Percentiles rank a stretch among this genome's conserved stretches.
Evolutionary conservation across 305 asterid genomes (phyloP).

Genomic region (Fraxinus paxiana): DNA sequence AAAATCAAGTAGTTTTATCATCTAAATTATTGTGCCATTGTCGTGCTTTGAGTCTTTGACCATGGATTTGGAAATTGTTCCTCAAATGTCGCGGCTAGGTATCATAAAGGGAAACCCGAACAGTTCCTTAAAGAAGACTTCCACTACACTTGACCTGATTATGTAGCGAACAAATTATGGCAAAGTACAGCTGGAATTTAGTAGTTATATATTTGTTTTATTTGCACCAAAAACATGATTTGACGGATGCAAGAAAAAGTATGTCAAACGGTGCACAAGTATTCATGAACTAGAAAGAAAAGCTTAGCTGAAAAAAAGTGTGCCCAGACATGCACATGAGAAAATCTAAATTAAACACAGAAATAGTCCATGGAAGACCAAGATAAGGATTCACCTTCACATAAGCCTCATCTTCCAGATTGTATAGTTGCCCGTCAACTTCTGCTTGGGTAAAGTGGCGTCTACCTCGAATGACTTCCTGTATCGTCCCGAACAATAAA

Average conservation of each 20-base stretch:
- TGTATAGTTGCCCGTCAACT: conserved; percentile 48
- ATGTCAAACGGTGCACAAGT: background rate
- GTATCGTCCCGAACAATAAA: background rate
- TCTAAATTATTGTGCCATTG: background rate
- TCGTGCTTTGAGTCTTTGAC: background rate
- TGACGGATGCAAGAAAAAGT: background rate
- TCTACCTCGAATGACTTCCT: conserved; percentile 41
- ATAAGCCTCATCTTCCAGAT: conserved; percentile 53
- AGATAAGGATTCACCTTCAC: conserved; percentile 41
- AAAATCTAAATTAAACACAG: background rate
- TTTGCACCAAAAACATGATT: background rate
- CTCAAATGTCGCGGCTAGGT: background rate
- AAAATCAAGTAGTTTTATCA: background rate
- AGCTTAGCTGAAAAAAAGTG: background rate
- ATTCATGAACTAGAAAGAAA: background rate
- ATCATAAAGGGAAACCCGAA: background rate
- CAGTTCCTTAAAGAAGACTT: background rate
- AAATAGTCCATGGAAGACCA: background rate
- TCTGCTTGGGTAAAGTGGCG: conserved; percentile 41
- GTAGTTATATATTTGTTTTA: background rate
- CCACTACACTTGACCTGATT: background rate
- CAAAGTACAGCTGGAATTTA: background rate
- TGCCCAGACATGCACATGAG: background rate
- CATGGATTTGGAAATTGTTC: background rate
- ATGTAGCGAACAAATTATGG: background rate